Evolutionary conservation across 2,329 filamentous ascomycete species (phyloP), one percentile per base, ranked within the genome.

Genomic region (Monosporascus sp.): DNA sequence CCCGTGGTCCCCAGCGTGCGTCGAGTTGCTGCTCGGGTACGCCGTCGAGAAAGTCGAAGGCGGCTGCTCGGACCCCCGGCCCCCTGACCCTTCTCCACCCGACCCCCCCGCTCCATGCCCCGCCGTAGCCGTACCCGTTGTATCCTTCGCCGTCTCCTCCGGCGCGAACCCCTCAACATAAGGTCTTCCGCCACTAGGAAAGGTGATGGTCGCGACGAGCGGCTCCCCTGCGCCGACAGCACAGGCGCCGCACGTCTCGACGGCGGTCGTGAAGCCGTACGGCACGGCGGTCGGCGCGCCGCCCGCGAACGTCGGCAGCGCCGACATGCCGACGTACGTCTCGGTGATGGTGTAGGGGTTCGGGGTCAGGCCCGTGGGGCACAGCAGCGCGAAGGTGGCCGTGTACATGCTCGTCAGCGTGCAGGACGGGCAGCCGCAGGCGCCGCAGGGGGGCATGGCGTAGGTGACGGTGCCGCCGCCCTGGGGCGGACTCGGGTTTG

Each of bases 311-410:
- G 4, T 28, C 14, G 59, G 61, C 20, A 63, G 54, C 18, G 58
- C 48, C 11, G 59, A 60, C 20, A 62, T 38, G 22, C 61, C 61
- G 22, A 59, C 49, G 40, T 62, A 63, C 20, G 61, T 60, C 53
- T 63, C 61, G 3, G 58, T 56, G 37, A 63, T 49, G 9, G 60
- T 60, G 48, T 63, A 63, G 2, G 51, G 47, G 37, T 58, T 56
- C 9, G 17, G 28, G 18, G 48, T 50, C 24, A 55, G 31, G 7
- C 55, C 58, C 8, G 41, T 44, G 15, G 59, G 48, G 26, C 48
- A 51, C 45, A 60, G 57, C 18, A 50, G 50, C 14, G 47, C 11
- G 37, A 54, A 57, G 2, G 54, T 43, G 7, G 58, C 60, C 17
- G 53, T 58, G 51, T 57, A 63, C 5, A 52, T 50, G 53, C 59